Conservation (phyloP, 2,329 filamentous ascomycete genomes). For the Apiospora saccharicola region DNA sequence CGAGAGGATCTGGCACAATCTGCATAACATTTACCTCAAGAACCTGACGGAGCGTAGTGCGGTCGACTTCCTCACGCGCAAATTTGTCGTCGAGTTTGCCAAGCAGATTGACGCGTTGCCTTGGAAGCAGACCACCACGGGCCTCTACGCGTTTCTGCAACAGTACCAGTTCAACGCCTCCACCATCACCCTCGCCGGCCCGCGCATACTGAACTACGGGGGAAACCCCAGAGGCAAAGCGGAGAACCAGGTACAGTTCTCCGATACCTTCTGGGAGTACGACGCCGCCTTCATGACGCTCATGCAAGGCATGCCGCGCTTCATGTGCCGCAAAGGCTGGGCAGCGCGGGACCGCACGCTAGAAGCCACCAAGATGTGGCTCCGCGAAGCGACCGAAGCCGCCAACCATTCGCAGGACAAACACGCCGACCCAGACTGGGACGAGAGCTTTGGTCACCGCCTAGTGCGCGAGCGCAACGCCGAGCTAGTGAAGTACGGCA, state of each 20-base stretch:
- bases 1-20: not conserved
- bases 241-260: not conserved
- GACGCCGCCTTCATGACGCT: not conserved
- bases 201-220: not conserved
- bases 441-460: not conserved
- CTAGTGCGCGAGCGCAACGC: constrained; percentile 3
- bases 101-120: not conserved
- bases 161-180: not conserved
- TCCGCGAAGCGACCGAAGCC: not conserved
- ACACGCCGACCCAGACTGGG: not conserved
- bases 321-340: not conserved
- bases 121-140: not conserved
- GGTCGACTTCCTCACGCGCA: not conserved
- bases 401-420: not conserved
- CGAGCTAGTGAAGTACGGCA: not conserved
- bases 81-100: not conserved
- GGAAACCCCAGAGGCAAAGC: not conserved
- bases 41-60: not conserved
- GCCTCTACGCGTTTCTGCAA: not conserved
- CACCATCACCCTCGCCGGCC: constrained; percentile 25
- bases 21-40: not conserved
- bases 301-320: not conserved
- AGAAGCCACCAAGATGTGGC: not conserved
- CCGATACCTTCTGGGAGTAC: not conserved
- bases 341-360: not conserved